Evolutionary conservation across 2,329 filamentous ascomycete species (phyloP), one percentile per base, ranked within the genome.

Genomic region (Fusarium subglutinans): DNA sequence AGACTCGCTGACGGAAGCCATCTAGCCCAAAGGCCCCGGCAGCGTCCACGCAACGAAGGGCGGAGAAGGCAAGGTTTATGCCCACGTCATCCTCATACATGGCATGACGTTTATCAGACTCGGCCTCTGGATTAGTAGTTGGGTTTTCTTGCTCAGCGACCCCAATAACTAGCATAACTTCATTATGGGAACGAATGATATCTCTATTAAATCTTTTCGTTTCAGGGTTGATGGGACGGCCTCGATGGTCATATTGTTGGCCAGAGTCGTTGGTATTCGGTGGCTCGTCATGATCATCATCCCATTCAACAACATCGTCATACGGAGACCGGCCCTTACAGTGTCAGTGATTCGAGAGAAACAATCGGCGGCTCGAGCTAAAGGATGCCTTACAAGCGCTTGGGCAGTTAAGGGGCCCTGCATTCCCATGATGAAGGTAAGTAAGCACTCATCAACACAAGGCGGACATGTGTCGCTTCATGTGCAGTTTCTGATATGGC

Each of bases 131-230:
- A 8, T 83, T 82, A 28, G 81, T 78, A 8, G 76, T 76, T 13
- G 81, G 80, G 57, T 85, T 86, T 60, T 90, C 89, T 20, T 88
- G 87, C 74, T 91, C 89, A 14, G 89, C 89, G 9, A 90, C 89
- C 10, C 89, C 89, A 44, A 91, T 90, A 15, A 90, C 88, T 24
- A 87, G 84, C 89, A 91, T 91, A 8, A 91, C 89, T 72, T 91
- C 89, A 72, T 91, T 91, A 75, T 91, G 89, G 15, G 89, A 86
- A 58, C 89, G 84, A 33, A 91, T 88, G 38, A 90, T 86, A 66
- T 89, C 86, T 55, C 86, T 85, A 72, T 90, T 90, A 70, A 89
- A 85, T 18, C 83, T 82, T 75, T 86, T 88, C 3, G 88, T 90
- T 58, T 86, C 84, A 1, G 84, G 84, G 72, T 90, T 90, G 56